A percentile compares a stretch with the other conserved stretches of the same genome.
phyloP scores from a whole-genome alignment of 1,284 basidiomycete genomes.

The Quambalaria eucalypti region DNA sequence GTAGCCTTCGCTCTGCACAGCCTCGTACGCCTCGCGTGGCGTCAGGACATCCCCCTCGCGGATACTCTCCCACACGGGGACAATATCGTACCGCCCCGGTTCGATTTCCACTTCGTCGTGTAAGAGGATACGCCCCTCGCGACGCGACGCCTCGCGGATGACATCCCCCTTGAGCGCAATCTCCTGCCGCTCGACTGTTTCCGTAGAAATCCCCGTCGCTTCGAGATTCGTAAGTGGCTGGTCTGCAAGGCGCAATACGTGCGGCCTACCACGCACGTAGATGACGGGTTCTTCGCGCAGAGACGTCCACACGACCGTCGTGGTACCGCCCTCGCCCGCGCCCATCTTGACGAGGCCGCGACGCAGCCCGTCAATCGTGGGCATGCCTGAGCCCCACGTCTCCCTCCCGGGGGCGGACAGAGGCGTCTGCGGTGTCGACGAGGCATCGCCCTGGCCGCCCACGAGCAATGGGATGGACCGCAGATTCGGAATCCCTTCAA shows the following conservation, averaged over 20 bases:
- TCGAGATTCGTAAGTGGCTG: conserved; percentile 45
- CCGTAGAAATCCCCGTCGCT: conserved; percentile 82
- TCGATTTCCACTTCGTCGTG: conserved; percentile 88
- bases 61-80: conserved; percentile 69
- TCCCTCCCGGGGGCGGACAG: conserved; percentile 15
- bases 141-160: conserved; percentile 64
- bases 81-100: conserved; percentile 66
- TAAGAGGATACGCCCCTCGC: conserved; percentile 68
- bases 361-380: conserved; percentile 42
- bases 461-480: conserved; percentile 29
- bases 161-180: conserved; percentile 79
- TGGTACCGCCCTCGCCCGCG: conserved; percentile 20
- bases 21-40: conserved; percentile 59
- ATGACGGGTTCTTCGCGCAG: conserved; percentile 43
- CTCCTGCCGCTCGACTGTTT: conserved; percentile 90
- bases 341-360: conserved; percentile 39
- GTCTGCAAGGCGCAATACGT: conserved; percentile 74
- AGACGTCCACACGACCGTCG: conserved; percentile 40
- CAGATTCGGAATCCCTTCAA: conserved; percentile 45
- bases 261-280: conserved; percentile 63
- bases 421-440: conserved; percentile 10
- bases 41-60: conserved; percentile 79
- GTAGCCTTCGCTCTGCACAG: conserved; percentile 38
- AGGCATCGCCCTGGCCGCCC: conserved; percentile 4
- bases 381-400: conserved; percentile 45